Conservation (phyloP, 331 rosid genomes). For the Spiraea crenata region DNA sequence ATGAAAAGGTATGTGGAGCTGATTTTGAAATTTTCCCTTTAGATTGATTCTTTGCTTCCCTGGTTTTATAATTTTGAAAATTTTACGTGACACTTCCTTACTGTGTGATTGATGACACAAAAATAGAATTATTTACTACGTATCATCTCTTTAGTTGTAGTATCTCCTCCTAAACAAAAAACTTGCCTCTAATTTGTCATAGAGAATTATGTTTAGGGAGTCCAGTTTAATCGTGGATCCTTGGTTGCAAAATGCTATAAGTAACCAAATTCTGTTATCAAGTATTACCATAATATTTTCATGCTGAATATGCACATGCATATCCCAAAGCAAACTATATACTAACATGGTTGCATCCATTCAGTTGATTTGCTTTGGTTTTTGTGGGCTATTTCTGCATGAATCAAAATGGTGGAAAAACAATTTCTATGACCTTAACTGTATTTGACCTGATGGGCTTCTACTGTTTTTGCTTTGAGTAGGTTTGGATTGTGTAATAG, state of each 20-base stretch:
- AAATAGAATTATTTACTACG: too few species aligned
- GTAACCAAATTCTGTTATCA: background rate
- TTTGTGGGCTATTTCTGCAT: background rate
- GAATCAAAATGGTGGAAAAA: background rate
- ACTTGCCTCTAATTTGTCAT: background rate
- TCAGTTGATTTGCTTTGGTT: background rate
- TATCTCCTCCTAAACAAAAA: too few species aligned
- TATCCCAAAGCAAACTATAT: background rate
- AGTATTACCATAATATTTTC: background rate
- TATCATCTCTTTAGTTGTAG: background rate
- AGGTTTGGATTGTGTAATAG: constrained; percentile 28
- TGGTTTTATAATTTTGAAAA: background rate
- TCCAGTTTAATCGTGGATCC: background rate
- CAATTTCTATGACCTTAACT: background rate
- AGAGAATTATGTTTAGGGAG: background rate
- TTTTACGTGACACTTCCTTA: background rate
- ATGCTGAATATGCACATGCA: background rate
- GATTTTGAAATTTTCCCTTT: background rate
- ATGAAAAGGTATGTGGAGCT: constrained; percentile 35
- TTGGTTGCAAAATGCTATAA: background rate
- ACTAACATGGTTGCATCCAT: background rate
- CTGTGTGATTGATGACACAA: background rate
- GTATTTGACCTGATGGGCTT: background rate
- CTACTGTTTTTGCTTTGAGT: constrained; percentile 11
- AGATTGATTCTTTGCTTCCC: background rate